Evolutionary conservation across 345 rosid species (phyloP), one percentile per base, ranked within the genome.

Genomic region (Salix viminalis): DNA sequence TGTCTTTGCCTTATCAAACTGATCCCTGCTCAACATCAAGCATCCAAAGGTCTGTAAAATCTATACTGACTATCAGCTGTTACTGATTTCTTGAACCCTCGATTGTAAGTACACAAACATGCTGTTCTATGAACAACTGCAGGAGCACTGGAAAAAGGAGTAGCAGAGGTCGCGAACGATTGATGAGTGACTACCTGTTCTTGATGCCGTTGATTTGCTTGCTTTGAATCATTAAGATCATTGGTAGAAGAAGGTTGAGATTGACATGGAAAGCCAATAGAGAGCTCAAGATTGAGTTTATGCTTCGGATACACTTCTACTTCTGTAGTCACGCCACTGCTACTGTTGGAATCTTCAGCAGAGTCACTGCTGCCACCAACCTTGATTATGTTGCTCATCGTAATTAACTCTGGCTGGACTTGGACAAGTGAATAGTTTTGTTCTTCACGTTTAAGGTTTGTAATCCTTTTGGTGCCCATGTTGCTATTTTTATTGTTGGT

Each of bases 251-350:
- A 32, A 32, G 4, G 5, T 32, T 71, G 67, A 46, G 66, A 16
- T 1, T 37, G 72, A 24, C 26, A 3, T n/a, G 77, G 77, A 16
- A 80, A 65, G 39, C 79, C 84, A 21, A 84, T 79, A 3, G 83
- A 84, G 24, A 84, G 80, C 54, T 84, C 84, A 71, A 84, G 84
- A 48, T 79, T 81, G 62, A 83, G 36, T 30, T 30, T 6, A 28
- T 61, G 34, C 10, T 81, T 61, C 4, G 69, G 65, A 60, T 48
- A 70, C 21, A 52, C 41, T 37, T 65, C 80, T 30, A 65, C 4
- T n/a, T 75, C 78, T 13, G 56, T 61, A 26, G 77, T 80, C 11
- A 70, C 37, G 30, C 74, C 79, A 65, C 80, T 81, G 79, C 84
- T 81, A 34, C 80, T 19, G 54, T 65, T 56, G 44, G 78, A 77